Evolutionary conservation across 1,139 yeast species (phyloP).

Genomic region (Pichia sp.): DNA sequence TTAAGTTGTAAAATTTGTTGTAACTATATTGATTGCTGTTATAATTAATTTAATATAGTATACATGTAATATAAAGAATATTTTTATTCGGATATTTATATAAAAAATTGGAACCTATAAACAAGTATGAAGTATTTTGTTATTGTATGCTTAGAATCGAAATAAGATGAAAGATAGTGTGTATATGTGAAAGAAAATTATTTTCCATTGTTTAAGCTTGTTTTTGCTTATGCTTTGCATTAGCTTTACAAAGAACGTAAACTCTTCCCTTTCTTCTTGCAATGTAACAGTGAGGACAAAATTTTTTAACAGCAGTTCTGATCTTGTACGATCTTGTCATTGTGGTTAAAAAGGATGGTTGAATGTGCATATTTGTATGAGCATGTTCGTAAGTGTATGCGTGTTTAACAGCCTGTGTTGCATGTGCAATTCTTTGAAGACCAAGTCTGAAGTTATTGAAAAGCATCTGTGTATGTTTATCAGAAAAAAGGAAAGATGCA

Average conservation of each 20-base stretch:
- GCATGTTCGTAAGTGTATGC: conserved; percentile 10
- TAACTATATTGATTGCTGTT: background rate
- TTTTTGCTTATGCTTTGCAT: conserved; percentile 94
- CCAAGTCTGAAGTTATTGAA: conserved; percentile 20
- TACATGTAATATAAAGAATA: too few relatives aligned
- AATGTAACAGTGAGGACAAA: conserved; percentile 86
- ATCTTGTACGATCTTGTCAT: conserved; percentile 55
- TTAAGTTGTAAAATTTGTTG: too few relatives aligned
- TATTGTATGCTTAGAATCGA: too few relatives aligned
- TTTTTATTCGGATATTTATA: too few relatives aligned
- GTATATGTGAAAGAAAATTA: too few relatives aligned
- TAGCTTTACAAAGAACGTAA: conserved; percentile 85
- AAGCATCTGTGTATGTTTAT: conserved; percentile 5
- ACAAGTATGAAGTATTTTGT: too few relatives aligned
- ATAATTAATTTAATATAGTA: background rate
- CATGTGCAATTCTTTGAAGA: conserved; percentile 15
- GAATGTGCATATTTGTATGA: conserved; percentile 12
- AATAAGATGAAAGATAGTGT: too few relatives aligned
- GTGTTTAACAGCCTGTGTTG: conserved; percentile 12
- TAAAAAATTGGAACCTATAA: too few relatives aligned
- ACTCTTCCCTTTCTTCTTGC: conserved; percentile 94
- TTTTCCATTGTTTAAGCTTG: conserved; percentile 68
- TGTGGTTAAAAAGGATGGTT: conserved; percentile 15
- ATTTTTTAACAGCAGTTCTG: conserved; percentile 81
- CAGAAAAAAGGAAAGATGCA: background rate